phyloP scores from a whole-genome alignment of 2,329 filamentous ascomycete genomes.

The Stachybotrys elegans region DNA sequence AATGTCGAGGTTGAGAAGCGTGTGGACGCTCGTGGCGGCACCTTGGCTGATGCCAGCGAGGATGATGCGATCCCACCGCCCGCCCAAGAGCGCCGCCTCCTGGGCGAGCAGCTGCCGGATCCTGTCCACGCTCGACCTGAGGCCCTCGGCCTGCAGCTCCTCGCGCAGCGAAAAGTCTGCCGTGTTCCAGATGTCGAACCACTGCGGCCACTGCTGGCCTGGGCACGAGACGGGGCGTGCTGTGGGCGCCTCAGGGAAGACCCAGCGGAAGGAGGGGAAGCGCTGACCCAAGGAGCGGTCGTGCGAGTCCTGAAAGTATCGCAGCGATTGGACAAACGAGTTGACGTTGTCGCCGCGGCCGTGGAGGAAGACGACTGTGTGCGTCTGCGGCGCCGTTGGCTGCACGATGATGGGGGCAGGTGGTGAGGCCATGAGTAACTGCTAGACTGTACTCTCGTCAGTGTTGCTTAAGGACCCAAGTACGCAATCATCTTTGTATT shows the following conservation, averaged over 20 bases:
- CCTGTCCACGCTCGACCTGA: constrained; percentile 30
- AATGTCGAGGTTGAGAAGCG: constrained; percentile 29
- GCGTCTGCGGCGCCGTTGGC: constrained; percentile 24
- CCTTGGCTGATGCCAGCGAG: constrained; percentile 43
- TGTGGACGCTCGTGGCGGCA: constrained; percentile 32
- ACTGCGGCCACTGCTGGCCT: constrained; percentile 29
- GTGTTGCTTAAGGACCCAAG: too few relatives aligned
- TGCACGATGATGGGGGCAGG: neutral
- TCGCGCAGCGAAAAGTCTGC: constrained; percentile 33
- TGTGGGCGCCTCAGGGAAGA: constrained; percentile 40
- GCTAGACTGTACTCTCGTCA: too few relatives aligned
- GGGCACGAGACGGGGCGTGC: constrained; percentile 17
- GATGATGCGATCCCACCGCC: constrained; percentile 32
- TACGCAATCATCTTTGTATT: too few relatives aligned
- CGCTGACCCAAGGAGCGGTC: constrained; percentile 27
- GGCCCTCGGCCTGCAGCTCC: constrained; percentile 35
- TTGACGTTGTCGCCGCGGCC: constrained; percentile 35
- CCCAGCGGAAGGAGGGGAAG: constrained; percentile 43
- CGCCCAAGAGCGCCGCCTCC: constrained; percentile 31
- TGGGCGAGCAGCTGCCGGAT: constrained; percentile 25
- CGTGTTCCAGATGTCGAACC: constrained; percentile 47
- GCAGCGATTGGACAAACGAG: constrained; percentile 25
- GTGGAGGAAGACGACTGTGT: constrained; percentile 41
- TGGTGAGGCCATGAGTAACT: neutral
- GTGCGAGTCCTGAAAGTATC: constrained; percentile 22